These are phyloP conservation scores for Trichoderma sp. DNA, from an alignment of 2,329 filamentous ascomycete species.

Conservation along the genomic window DNA sequence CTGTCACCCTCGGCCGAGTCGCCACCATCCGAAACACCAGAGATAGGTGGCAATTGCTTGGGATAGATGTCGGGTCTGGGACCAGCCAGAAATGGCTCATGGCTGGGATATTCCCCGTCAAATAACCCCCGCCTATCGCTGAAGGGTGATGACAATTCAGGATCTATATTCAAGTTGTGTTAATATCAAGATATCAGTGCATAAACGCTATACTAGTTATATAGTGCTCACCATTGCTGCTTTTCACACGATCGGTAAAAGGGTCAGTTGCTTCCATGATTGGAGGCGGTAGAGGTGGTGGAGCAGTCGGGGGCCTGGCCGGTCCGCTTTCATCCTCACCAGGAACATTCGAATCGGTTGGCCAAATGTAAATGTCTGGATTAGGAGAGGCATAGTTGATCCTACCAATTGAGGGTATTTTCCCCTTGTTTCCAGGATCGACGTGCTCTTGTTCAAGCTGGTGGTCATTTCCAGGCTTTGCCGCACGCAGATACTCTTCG, in stretches of 20 bases:
- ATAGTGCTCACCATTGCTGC: neutral
- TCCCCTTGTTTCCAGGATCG: slow-evolving; percentile 56
- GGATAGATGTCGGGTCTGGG: neutral
- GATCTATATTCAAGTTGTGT: neutral
- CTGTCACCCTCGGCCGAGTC: neutral
- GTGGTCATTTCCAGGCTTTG: slow-evolving; percentile 94
- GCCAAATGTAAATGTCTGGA: neutral
- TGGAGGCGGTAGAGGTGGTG: neutral
- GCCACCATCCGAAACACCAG: neutral
- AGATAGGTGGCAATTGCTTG: neutral
- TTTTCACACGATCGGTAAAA: neutral
- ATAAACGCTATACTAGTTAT: neutral
- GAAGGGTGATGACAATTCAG: neutral
- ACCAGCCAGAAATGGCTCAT: neutral
- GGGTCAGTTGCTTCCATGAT: neutral
- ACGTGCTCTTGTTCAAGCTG: slow-evolving; percentile 91
- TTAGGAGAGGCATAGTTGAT: neutral
- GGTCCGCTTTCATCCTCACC: neutral
- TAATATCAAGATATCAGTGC: neutral
- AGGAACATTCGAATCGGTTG: neutral
- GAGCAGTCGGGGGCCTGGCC: rapidly evolving
- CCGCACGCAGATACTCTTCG: slow-evolving; percentile 86
- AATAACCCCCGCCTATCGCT: neutral
- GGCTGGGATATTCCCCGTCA: neutral
- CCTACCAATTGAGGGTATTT: neutral